Evolutionary conservation across 345 rosid genomes (phyloP).

Genomic region (Bruguiera gymnorhiza): DNA sequence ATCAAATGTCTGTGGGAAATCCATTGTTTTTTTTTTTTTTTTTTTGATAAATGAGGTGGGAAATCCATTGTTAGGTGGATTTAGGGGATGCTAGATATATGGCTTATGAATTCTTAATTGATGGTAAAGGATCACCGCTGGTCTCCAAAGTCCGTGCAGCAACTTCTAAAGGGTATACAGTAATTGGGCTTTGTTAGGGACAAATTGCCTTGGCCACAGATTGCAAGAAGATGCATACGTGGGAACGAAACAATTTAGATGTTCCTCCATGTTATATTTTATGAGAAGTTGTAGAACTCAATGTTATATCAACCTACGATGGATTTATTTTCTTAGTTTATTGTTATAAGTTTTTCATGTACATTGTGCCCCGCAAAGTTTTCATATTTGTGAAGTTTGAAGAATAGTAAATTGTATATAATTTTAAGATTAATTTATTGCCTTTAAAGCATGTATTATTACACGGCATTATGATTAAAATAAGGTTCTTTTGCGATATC

Average conservation of each 20-base stretch:
- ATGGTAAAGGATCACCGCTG: background rate
- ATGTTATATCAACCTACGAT: background rate
- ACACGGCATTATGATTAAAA: too few relatives aligned
- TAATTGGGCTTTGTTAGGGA: background rate
- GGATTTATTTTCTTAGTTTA: background rate
- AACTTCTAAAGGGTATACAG: background rate
- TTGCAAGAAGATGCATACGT: background rate
- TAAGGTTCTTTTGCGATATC: too few relatives aligned
- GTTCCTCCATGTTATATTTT: background rate
- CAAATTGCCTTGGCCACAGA: background rate
- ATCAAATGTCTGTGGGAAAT: slow-evolving; percentile 4
- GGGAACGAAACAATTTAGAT: background rate
- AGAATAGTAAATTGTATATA: too few relatives aligned
- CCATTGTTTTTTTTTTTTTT: too few relatives aligned
- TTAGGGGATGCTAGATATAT: background rate
- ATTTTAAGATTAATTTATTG: too few relatives aligned
- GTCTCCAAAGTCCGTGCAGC: background rate
- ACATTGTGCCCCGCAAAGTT: too few relatives aligned
- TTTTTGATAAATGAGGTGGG: too few relatives aligned
- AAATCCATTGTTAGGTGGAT: background rate
- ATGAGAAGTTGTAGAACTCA: background rate
- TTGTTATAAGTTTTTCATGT: too few relatives aligned
- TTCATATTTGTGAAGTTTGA: too few relatives aligned
- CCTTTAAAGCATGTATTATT: too few relatives aligned
- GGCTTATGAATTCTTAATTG: background rate